A percentile compares a stretch with the other conserved stretches of the same genome.
These are phyloP conservation scores for Coffea eugenioides DNA, from an alignment of 257 asterid genomes.

Conservation along the genomic window DNA sequence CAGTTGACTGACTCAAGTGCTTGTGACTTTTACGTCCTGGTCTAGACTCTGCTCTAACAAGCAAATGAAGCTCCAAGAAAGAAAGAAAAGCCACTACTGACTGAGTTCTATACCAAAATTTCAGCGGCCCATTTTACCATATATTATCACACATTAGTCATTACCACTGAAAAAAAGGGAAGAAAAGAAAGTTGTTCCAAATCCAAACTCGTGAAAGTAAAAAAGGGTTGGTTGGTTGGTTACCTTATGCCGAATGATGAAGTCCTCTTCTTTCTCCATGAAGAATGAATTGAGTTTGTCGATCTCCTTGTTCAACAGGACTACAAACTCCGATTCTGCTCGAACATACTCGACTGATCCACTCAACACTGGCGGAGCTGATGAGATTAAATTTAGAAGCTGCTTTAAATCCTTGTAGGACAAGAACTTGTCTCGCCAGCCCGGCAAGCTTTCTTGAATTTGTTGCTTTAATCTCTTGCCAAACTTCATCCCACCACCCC, in stretches of 20 bases:
- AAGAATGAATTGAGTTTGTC: slow-evolving; percentile 86
- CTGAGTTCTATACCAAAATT: background rate
- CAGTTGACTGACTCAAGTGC: no score
- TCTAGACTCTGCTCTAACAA: background rate
- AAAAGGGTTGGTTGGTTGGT: background rate
- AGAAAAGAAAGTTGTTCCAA: background rate
- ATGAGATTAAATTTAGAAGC: slow-evolving; percentile 54
- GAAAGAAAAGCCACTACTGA: background rate
- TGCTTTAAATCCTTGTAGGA: slow-evolving; percentile 81
- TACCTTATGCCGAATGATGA: slow-evolving; percentile 85
- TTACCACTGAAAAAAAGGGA: background rate
- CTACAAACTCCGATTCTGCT: slow-evolving; percentile 67
- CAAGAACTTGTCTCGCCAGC: slow-evolving; percentile 70
- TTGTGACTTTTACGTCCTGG: no score
- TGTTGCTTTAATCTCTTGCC: slow-evolving; percentile 90
- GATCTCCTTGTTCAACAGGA: slow-evolving; percentile 71
- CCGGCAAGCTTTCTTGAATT: slow-evolving; percentile 70
- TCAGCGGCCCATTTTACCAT: background rate
- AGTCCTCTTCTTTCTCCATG: slow-evolving; percentile 89
- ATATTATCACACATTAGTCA: background rate
- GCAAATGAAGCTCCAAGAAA: background rate
- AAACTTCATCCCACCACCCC: slow-evolving; percentile 56
- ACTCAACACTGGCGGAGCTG: slow-evolving; percentile 34
- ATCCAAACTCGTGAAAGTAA: background rate
- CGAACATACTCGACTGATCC: slow-evolving; percentile 41